Evolutionary conservation across 208 protist genomes (phyloP).

Genomic region (Crithidia brevicula): DNA sequence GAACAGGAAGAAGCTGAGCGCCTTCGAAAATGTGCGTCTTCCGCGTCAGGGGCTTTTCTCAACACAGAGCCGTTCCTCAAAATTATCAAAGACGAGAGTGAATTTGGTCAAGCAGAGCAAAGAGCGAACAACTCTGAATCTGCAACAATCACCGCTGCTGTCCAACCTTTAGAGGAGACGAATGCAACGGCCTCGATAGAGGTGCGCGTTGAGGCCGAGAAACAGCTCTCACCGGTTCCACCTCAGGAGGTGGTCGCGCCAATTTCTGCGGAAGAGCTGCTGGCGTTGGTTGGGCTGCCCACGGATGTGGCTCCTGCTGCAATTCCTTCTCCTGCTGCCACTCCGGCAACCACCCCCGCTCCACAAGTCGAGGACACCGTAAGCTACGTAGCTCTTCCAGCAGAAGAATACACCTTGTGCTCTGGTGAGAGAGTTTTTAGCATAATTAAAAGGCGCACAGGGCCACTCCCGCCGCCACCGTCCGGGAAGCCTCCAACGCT

Average conservation of each 20-base stretch:
- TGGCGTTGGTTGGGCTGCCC: conserved; percentile 62
- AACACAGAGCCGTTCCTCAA: conserved; percentile 56
- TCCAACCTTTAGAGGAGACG: not conserved
- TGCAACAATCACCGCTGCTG: conserved; percentile 1
- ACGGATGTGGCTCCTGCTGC: conserved; percentile 5
- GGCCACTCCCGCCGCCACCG: conserved; percentile 65
- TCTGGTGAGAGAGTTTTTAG: conserved; percentile 64
- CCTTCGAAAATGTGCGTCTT: conserved; percentile 12
- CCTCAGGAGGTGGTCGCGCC: conserved; percentile 17
- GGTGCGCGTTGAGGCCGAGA: not conserved
- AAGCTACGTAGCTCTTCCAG: conserved; percentile 53
- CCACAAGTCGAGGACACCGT: conserved; percentile 26
- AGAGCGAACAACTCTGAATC: conserved; percentile 14
- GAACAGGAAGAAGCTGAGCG: conserved; percentile 27
- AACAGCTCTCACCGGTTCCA: not conserved
- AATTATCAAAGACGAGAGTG: conserved; percentile 63
- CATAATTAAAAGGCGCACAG: conserved; percentile 60
- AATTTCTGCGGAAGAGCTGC: conserved; percentile 56
- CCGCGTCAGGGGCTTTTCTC: conserved; percentile 4
- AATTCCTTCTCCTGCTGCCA: conserved; percentile 6
- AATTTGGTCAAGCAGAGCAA: conserved; percentile 38
- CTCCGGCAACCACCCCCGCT: conserved; percentile 9
- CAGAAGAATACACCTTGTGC: conserved; percentile 78
- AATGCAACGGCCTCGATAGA: not conserved
- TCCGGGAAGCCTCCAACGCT: conserved; percentile 62